Evolutionary conservation across 768 basidiomycete species (phyloP), one percentile per base, ranked within the genome.

Genomic region (Artomyces pyxidatus): DNA sequence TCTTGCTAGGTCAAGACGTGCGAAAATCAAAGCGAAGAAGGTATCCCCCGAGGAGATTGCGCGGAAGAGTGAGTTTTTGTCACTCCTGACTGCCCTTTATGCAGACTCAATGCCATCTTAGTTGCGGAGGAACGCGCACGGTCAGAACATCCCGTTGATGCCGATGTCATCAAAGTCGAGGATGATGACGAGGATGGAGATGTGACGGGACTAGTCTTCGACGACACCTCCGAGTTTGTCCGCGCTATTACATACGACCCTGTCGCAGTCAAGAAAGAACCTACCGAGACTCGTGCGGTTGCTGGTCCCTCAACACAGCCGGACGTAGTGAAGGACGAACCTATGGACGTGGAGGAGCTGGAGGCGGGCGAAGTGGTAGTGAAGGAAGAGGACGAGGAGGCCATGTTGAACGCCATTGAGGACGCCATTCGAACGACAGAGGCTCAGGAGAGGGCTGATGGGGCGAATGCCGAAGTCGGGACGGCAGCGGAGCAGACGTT

Each of bases 171-270:
- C 51, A 75, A 77, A 39, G 65, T 70, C 12, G 78, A 76, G 57
- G 75, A 71, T 29, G 70, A 75, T n/a, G 73, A 76, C 22, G 71
- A 61, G 16, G 74, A 71, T 1, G 70, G 58, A 4, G 77, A 72
- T 21, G 72, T 66, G 2, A 65, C 68, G 16, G 70, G 85, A 19
- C 71, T 97, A 27, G 88, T 86, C 0, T 92, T 99, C 54, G 94
- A 98, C 61, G 94, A 97, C 57, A 98, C 95, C 0, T 91, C 92
- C 1, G 95, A 97, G 64, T 99, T 99, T 56, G 89, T 98, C 35
- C 82, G 93, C 16, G 83, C 82, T 14, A 88, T 90, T 41, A 80
- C 81, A 2, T 81, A 80, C 54, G 78, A 81, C 54, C 81, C 83
- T 0, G 63, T 76, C 1, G 67, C 59, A 4, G 55, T 67, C 38